phyloP scores from a whole-genome alignment of 345 rosid species.

The Populus deltoides region DNA sequence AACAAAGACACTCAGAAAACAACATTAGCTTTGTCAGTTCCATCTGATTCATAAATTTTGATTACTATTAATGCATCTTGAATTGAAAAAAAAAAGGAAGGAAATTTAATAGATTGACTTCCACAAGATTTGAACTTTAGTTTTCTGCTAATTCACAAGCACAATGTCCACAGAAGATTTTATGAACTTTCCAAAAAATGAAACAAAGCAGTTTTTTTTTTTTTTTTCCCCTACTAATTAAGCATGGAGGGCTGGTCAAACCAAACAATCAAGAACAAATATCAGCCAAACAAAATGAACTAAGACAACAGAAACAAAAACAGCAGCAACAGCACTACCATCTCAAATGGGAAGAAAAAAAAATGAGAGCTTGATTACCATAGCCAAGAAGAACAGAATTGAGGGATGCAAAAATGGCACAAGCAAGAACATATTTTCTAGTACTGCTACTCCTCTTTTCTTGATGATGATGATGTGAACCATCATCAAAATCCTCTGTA shows the following conservation, averaged over 20 bases:
- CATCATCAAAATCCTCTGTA: conserved; percentile 13
- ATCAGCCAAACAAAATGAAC: not conserved
- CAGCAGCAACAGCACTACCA: not conserved
- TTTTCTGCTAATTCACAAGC: too few relatives aligned
- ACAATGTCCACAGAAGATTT: too few relatives aligned
- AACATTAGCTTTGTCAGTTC: not conserved
- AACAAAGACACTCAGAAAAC: too few relatives aligned
- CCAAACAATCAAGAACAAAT: not conserved
- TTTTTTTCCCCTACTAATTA: not conserved
- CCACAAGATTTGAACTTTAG: too few relatives aligned
- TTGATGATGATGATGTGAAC: conserved; percentile 18
- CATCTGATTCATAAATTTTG: not conserved
- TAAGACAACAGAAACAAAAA: not conserved
- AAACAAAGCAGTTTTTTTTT: not conserved
- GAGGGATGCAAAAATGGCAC: conserved; percentile 84
- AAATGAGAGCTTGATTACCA: conserved; percentile 38
- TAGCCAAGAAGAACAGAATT: conserved; percentile 90
- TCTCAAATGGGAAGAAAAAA: not conserved
- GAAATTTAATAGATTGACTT: not conserved
- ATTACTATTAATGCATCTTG: too few relatives aligned
- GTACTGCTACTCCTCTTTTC: conserved; percentile 3
- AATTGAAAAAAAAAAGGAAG: not conserved
- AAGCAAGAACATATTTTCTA: conserved; percentile 46
- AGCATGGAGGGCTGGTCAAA: not conserved
- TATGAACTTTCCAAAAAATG: not conserved